Base-by-base conservation (phyloP, 768 basidiomycete species). In the Kwoniella mangroviensis region DNA sequence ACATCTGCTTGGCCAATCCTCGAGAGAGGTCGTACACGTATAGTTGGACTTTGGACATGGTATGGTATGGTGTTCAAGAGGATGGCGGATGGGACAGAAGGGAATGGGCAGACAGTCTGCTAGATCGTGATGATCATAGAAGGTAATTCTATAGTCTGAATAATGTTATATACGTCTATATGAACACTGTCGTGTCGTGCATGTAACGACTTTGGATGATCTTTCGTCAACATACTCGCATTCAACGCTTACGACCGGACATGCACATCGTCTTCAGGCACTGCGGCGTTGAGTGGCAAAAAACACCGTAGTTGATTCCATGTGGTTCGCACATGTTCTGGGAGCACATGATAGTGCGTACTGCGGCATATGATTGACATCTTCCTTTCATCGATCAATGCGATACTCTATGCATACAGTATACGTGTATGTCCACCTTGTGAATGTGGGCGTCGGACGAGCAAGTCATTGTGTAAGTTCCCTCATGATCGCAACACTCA, bases 21-120 rank as follows among this genome's bases (percentile, higher is more conserved):
- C 90, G 89, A 83, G 90, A 94, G 63, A 96, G 89, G 78, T 97
- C 94, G 82, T 97, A 97, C 0, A 96, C 89, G 79, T 94, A 94
- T 26, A 97, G 87, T 74, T 92, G 85, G 19, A 97, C 93, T 28
- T 84, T 83, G 28, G 80, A 76, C 82, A 83, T 83, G 54, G 41
- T 43, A 4, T 56, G 9, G 17, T 17, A 19, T 13, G 24, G 6
- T 26, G 56, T 19, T n/a, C 0, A 15, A 57, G 21, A 24, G 24
- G 15, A 4, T 21, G 56, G 19, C 22, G n/a, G 12, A 19, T 28
- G 22, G 1, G 10, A 13, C 15, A 24, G 7, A 13, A 34, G 22
- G 15, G 56, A 54, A 54, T 54, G 45, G 13, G 15, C 34, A 7
- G 6, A 34, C 34, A 49, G 45, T 49, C 45, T 49, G 45, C 19